phyloP scores from a whole-genome alignment of 2,329 filamentous ascomycete species.

The Eutypa lata region DNA sequence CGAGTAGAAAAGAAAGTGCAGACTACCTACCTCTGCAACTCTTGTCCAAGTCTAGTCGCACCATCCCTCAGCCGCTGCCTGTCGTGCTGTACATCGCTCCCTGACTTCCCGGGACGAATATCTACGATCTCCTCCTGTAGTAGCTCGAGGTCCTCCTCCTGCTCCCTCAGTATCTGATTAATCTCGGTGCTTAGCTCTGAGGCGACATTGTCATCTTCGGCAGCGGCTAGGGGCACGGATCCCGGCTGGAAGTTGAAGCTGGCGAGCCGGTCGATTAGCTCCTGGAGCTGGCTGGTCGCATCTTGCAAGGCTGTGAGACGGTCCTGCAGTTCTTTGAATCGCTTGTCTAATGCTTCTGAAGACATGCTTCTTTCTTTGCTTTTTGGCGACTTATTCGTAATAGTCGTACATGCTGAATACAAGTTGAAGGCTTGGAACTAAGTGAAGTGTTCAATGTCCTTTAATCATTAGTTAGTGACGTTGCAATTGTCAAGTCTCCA shows the following conservation, averaged over 20 bases:
- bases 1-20: background rate
- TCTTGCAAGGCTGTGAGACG: slow-evolving; percentile 59
- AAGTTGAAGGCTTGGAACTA: too few species aligned
- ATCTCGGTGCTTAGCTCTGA: slow-evolving; percentile 79
- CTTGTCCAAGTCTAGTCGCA: slow-evolving; percentile 63
- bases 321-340: slow-evolving; percentile 58
- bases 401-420: background rate
- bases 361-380: slow-evolving; percentile 41
- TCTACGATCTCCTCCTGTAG: slow-evolving; percentile 76
- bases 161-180: slow-evolving; percentile 69
- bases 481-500: too few species aligned
- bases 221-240: slow-evolving; percentile 45
- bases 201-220: slow-evolving; percentile 43
- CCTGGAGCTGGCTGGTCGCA: slow-evolving; percentile 54
- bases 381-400: background rate
- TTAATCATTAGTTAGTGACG: too few species aligned
- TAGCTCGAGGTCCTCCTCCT: slow-evolving; percentile 81
- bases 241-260: slow-evolving; percentile 58
- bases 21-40: slow-evolving; percentile 62
- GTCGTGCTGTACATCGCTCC: slow-evolving; percentile 57
- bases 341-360: slow-evolving; percentile 59
- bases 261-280: slow-evolving; percentile 58
- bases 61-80: slow-evolving; percentile 65
- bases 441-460: too few species aligned
- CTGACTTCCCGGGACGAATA: slow-evolving; percentile 48